A percentile compares a stretch with the other conserved stretches of the same genome.
Evolutionary conservation across 371 early-diverging fungal genomes (phyloP).

Genomic region (Mortierella sp.): DNA sequence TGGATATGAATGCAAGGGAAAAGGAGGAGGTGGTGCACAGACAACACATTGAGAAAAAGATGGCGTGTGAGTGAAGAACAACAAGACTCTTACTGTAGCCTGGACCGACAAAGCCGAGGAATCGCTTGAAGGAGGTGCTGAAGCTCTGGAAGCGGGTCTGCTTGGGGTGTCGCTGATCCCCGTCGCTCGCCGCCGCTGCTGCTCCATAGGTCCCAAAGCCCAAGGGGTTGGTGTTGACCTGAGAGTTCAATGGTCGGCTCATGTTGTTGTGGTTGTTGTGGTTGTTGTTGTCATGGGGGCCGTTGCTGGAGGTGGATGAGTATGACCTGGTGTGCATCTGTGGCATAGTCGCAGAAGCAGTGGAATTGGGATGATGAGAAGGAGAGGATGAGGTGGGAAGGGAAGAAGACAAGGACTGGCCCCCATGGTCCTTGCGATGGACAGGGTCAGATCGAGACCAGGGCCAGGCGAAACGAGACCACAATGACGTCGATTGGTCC

Average conservation of each 20-base stretch:
- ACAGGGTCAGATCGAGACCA: slow-evolving; percentile 14
- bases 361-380: slow-evolving; percentile 14
- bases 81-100: slow-evolving; percentile 51
- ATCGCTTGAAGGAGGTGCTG: slow-evolving; percentile 29
- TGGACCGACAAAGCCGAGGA: slow-evolving; percentile 56
- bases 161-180: slow-evolving; percentile 19
- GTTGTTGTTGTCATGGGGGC: neutral
- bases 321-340: slow-evolving; percentile 13
- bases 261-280: neutral
- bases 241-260: slow-evolving; percentile 9
- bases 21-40: neutral
- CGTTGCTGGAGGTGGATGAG: slow-evolving; percentile 14
- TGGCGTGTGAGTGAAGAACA: neutral
- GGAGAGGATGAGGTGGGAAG: neutral
- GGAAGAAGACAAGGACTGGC: neutral
- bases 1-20: neutral
- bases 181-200: slow-evolving; percentile 13
- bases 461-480: slow-evolving; percentile 23
- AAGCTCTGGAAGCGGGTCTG: slow-evolving; percentile 25
- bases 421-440: neutral
- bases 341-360: neutral
- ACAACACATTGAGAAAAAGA: slow-evolving; percentile 15
- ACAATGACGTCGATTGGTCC: slow-evolving; percentile 23
- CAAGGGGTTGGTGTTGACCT: neutral
- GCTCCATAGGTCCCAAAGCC: slow-evolving; percentile 18